phyloP scores from a whole-genome alignment of 768 basidiomycete species.

The Mycena sanguinolenta region DNA sequence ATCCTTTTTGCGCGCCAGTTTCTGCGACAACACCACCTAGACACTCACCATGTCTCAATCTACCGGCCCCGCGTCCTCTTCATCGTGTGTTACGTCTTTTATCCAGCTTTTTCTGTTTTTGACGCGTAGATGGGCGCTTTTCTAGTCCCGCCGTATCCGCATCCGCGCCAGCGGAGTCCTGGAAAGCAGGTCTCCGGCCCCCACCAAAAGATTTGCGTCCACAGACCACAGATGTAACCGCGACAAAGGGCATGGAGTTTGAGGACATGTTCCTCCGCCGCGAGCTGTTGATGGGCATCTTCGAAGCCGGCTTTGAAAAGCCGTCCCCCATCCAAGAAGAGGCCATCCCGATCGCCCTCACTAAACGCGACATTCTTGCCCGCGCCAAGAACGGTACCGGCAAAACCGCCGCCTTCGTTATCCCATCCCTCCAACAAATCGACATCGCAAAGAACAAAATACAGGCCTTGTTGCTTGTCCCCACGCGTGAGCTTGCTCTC shows the following conservation, averaged over 20 bases:
- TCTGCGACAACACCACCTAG: conserved; percentile 13
- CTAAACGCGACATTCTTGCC: conserved; percentile 93
- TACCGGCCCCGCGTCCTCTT: conserved; percentile 26
- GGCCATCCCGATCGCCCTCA: conserved; percentile 95
- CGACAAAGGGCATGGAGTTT: conserved; percentile 94
- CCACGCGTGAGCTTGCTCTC: conserved; percentile 97
- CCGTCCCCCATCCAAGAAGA: conserved; percentile 99
- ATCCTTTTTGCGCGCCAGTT: conserved; percentile 28
- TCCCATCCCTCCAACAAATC: conserved; percentile 94
- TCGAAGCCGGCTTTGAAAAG: conserved; percentile 96
- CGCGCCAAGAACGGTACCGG: conserved; percentile 98
- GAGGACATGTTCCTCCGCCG: conserved; percentile 94
- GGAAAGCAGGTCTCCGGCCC: conserved; percentile 84
- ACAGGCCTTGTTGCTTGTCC: conserved; percentile 96
- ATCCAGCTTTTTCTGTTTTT: conserved; percentile 5
- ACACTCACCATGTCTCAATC: conserved; percentile 28
- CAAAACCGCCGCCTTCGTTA: conserved; percentile 99
- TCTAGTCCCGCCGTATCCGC: conserved; percentile 32
- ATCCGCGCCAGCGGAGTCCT: conserved; percentile 51
- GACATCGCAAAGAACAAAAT: conserved; percentile 89
- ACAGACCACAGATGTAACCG: conserved; percentile 97
- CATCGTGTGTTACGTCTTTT: conserved; percentile 16
- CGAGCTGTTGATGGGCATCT: conserved; percentile 99
- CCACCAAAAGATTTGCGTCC: conserved; percentile 94
- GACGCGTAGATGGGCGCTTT: conserved; percentile 4